Base-by-base conservation (phyloP, 495 filamentous ascomycete genomes). In the Annulohypoxylon bovei region DNA sequence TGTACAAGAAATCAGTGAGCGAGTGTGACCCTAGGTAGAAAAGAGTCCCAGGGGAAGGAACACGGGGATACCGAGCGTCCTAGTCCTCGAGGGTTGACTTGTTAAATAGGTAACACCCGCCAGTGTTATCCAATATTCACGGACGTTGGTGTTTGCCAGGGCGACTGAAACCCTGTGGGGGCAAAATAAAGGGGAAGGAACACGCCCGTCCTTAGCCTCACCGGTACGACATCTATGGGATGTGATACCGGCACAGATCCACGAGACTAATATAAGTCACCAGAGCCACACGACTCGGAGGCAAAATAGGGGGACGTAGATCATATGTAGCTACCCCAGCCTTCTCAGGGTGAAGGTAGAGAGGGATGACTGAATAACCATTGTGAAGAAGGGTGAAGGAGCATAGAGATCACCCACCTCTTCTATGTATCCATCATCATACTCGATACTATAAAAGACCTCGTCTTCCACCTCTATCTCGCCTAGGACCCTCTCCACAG, bases 371-470 rank as follows among this genome's bases (percentile, higher is more conserved):
- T 16, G 27, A 33, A 11, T 2, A 53, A 8, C n/a, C 11, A 6
- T 32, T 11, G 12, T 53, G 20, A 32, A 23, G 16, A 6, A 16
- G 4, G 0, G 25, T n/a, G n/a, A 53, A 27, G 22, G n/a, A 20
- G 25, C 14, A 69, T 22, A 16, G 20, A 58, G 12, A 44, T 33
- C 39, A 73, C 76, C 72, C 65, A 78, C 76, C 53, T 69, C 16
- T 35, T 73, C 62, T 55, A 75, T 68, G 25, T 58, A 61, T 9
- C 73, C 70, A 40, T 78, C 75, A 52, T 69, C 52, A 27, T 76
- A 80, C 40, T 82, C 80, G n/a, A 75, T 49, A 16, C n/a, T 61
- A 42, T 68, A 75, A 7, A 53, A 52, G 16, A 55, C 8, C n/a
- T 71, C 65, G 11, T 42, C 73, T 6, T 57, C 68, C 2, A 28